These are phyloP conservation scores for Phytopythium mirpurense DNA, from an alignment of 352 stramenopile genomes.

Conservation along the genomic window DNA sequence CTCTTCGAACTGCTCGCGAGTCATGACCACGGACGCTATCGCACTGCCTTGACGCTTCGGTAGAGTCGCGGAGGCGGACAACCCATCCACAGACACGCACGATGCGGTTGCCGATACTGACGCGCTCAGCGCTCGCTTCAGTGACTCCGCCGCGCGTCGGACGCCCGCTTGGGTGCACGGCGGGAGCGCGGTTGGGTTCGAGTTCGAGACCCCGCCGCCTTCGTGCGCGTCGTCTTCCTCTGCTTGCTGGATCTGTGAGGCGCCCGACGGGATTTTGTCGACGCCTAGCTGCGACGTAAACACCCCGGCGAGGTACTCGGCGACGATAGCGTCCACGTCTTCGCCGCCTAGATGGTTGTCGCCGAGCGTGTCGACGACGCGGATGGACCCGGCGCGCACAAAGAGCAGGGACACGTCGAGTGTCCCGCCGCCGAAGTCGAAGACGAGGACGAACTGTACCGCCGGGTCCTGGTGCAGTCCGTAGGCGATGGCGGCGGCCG, in stretches of 20 bases:
- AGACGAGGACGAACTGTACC: constrained; percentile 95
- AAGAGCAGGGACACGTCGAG: constrained; percentile 93
- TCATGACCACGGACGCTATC: constrained; percentile 21
- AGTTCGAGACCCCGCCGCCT: no score
- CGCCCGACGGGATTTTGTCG: constrained; percentile 19
- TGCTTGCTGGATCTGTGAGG: constrained; percentile 13
- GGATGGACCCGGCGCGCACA: constrained; percentile 93
- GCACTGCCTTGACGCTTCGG: not conserved
- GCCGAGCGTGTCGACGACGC: constrained; percentile 93
- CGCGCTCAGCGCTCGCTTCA: constrained; percentile 50
- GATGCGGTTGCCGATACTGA: constrained; percentile 14
- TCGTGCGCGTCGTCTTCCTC: constrained; percentile 13
- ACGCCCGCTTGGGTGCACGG: constrained; percentile 53
- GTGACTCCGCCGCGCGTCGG: constrained; percentile 41
- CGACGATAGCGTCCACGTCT: constrained; percentile 90
- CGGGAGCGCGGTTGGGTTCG: constrained; percentile 20
- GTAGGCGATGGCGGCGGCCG: constrained; percentile 94
- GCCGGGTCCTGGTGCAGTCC: constrained; percentile 89
- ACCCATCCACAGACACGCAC: constrained; percentile 24
- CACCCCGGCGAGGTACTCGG: constrained; percentile 82
- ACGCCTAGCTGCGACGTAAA: constrained; percentile 49
- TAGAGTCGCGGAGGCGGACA: not conserved
- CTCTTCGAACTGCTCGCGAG: constrained; percentile 38
- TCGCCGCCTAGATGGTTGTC: constrained; percentile 84
- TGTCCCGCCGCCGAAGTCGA: constrained; percentile 93